These are phyloP conservation scores for Biancaea sappan DNA, from an alignment of 306 rosid species.

Conservation along the genomic window DNA sequence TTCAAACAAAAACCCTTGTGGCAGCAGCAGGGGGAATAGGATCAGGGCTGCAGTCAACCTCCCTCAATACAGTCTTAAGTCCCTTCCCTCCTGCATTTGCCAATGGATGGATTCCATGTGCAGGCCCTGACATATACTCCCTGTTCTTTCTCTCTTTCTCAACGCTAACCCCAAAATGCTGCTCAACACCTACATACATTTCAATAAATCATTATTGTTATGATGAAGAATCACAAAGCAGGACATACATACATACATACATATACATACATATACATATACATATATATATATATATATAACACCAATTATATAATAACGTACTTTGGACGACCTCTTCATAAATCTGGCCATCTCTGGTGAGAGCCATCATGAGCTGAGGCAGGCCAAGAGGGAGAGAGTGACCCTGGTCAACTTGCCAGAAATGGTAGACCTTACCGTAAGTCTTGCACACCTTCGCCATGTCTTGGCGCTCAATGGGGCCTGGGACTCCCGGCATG, in stretches of 20 bases:
- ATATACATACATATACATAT: not conserved
- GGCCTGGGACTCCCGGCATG: constrained; percentile 59
- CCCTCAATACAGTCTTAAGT: constrained; percentile 59
- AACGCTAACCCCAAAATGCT: constrained; percentile 46
- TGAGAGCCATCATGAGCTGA: constrained; percentile 75
- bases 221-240: not conserved
- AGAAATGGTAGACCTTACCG: constrained; percentile 78
- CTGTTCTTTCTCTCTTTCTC: constrained; percentile 60
- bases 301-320: too few species aligned
- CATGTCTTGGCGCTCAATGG: constrained; percentile 54
- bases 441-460: constrained; percentile 75
- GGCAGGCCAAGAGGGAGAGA: constrained; percentile 71
- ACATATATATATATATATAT: not conserved
- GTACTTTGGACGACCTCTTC: constrained; percentile 44
- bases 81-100: constrained; percentile 80
- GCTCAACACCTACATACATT: constrained; percentile 36
- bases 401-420: constrained; percentile 77
- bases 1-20: constrained; percentile 53
- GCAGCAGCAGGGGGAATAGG: constrained; percentile 5
- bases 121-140: constrained; percentile 61
- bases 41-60: constrained; percentile 36
- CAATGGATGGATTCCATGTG: constrained; percentile 66
- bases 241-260: not conserved
- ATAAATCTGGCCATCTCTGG: constrained; percentile 71
- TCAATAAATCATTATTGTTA: too few species aligned